phyloP scores from a whole-genome alignment of 768 basidiomycete genomes.

The Tulasnella calospora region DNA sequence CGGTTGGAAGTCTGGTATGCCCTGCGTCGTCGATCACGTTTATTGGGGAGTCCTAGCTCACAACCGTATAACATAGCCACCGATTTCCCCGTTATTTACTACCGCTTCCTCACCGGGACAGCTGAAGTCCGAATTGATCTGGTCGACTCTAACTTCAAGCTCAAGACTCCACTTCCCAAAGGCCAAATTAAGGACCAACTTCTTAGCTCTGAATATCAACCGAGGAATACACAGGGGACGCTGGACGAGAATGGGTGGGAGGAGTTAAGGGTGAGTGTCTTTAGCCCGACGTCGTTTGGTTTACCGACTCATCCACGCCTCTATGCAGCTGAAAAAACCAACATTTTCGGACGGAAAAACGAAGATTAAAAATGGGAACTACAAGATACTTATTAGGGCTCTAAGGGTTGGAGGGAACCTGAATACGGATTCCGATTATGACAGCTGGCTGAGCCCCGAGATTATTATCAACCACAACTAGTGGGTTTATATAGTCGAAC shows the following conservation, averaged over 20 bases:
- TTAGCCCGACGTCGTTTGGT: background rate
- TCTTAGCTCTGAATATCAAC: background rate
- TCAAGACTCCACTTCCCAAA: background rate
- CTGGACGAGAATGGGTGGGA: background rate
- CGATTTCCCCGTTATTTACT: background rate
- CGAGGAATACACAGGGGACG: background rate
- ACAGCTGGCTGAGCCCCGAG: too few relatives aligned
- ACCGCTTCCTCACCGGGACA: constrained; percentile 15
- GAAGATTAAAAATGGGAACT: constrained; percentile 42
- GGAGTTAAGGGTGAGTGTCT: background rate
- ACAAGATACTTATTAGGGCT: constrained; percentile 41
- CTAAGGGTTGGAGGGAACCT: too few relatives aligned
- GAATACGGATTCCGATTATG: too few relatives aligned
- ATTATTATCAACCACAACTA: too few relatives aligned
- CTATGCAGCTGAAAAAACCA: too few relatives aligned
- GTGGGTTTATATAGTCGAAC: too few relatives aligned
- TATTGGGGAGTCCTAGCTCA: background rate
- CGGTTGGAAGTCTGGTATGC: background rate
- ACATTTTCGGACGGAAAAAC: constrained; percentile 32
- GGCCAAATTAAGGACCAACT: background rate
- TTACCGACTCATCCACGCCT: too few relatives aligned
- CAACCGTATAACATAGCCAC: background rate
- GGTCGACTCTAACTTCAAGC: background rate
- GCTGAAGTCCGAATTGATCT: constrained; percentile 7
- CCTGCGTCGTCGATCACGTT: too few relatives aligned